Evolutionary conservation across 306 rosid genomes (phyloP).

Genomic region (Alnus rubra): DNA sequence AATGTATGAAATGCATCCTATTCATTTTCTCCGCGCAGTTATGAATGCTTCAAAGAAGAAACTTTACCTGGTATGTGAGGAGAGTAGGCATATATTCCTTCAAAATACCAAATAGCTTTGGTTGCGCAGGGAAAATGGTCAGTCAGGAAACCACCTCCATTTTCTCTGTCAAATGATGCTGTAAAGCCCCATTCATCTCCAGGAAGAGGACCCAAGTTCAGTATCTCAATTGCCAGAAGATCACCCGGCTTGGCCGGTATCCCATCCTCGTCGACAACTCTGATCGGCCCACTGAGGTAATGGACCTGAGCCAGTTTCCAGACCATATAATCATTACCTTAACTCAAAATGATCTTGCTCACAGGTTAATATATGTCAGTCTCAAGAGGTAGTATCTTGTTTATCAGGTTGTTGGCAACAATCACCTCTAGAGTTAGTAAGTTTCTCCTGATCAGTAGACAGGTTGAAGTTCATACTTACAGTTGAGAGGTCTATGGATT

Average conservation of each 20-base stretch:
- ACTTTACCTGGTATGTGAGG: constrained; percentile 90
- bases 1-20: constrained; percentile 2
- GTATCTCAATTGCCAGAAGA: constrained; percentile 78
- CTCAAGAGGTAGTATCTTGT: neutral
- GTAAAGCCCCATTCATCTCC: constrained; percentile 98
- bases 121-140: constrained; percentile 87
- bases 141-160: constrained; percentile 91
- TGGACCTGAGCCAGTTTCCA: constrained; percentile 51
- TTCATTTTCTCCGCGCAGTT: neutral
- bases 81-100: constrained; percentile 87
- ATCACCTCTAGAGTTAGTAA: neutral
- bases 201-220: constrained; percentile 88
- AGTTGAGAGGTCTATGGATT: constrained; percentile 59
- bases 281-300: constrained; percentile 81
- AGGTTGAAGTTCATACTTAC: constrained; percentile 47
- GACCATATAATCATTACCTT: constrained; percentile 15
- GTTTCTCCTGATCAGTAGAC: neutral
- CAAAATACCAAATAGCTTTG: constrained; percentile 89
- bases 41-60: neutral
- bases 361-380: neutral
- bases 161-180: constrained; percentile 90
- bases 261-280: constrained; percentile 70
- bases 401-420: neutral
- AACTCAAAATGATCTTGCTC: neutral
- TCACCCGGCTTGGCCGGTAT: constrained; percentile 83